These are phyloP conservation scores for Curvularia lunata DNA, from an alignment of 2,329 filamentous ascomycete species.

Conservation along the genomic window DNA sequence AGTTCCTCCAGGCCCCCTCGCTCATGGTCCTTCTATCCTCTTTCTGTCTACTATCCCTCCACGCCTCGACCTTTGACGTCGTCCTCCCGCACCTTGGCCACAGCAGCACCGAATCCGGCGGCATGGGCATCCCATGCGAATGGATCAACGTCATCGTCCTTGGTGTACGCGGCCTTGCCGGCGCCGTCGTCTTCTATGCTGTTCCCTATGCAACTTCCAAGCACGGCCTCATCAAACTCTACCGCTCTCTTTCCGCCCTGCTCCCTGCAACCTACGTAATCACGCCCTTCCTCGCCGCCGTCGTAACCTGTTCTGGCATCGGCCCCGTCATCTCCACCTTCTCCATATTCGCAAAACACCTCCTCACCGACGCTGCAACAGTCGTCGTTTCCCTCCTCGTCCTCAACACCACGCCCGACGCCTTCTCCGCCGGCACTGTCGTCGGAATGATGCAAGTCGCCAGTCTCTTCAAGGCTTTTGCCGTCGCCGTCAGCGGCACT, in stretches of 20 bases:
- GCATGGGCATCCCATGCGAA: conserved; percentile 55
- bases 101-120: conserved; percentile 52
- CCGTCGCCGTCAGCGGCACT: conserved; percentile 54
- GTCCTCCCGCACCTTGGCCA: conserved; percentile 57
- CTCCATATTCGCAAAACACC: conserved; percentile 53
- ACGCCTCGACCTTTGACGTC: conserved; percentile 60
- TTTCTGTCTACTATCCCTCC: conserved; percentile 62
- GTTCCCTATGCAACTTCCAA: conserved; percentile 49
- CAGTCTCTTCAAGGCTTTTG: conserved; percentile 55
- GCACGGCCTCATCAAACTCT: conserved; percentile 52
- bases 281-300: conserved; percentile 50
- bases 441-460: conserved; percentile 57
- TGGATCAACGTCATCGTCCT: conserved; percentile 53
- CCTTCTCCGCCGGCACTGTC: conserved; percentile 55
- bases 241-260: conserved; percentile 49
- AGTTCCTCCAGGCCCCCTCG: conserved; percentile 56
- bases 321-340: conserved; percentile 48
- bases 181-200: conserved; percentile 47
- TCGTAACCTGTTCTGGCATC: conserved; percentile 44
- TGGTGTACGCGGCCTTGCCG: conserved; percentile 52
- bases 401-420: conserved; percentile 56
- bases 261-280: conserved; percentile 52
- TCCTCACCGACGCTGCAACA: conserved; percentile 51
- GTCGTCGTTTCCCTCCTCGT: conserved; percentile 56
- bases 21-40: conserved; percentile 56